Conservation (phyloP, 306 rosid species). For the Rosa lucieae region DNA sequence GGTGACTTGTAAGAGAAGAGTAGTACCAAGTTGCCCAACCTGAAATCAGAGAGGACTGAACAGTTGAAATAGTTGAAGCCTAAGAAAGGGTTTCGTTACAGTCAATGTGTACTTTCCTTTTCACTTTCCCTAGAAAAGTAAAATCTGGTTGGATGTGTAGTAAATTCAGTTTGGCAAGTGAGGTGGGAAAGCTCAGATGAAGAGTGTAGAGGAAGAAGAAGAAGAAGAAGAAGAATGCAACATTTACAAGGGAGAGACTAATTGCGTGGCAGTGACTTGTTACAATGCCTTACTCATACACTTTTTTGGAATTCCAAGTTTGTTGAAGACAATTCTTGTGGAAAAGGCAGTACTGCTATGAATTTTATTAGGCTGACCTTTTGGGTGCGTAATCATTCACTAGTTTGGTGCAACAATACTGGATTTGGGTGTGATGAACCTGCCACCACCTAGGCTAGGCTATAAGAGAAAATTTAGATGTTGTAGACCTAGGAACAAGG, state of each 20-base stretch:
- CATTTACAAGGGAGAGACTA: not conserved
- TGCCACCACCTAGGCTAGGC: not conserved
- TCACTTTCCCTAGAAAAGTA: not conserved
- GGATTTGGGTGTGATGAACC: not conserved
- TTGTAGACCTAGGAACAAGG: not conserved
- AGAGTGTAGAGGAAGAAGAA: not conserved
- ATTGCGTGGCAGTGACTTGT: slow-evolving; percentile 6
- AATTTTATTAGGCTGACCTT: not conserved
- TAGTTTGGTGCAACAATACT: slow-evolving; percentile 9
- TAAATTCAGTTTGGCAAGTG: slow-evolving; percentile 11
- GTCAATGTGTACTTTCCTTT: not conserved
- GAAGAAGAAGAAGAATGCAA: not conserved
- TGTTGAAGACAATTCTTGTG: not conserved
- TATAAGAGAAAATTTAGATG: not conserved
- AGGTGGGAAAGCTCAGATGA: slow-evolving; percentile 8
- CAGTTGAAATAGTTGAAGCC: not conserved
- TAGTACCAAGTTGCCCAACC: slow-evolving; percentile 1
- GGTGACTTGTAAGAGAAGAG: not conserved
- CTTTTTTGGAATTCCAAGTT: slow-evolving; percentile 2
- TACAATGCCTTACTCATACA: not conserved
- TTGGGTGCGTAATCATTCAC: not conserved
- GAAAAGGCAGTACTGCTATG: not conserved
- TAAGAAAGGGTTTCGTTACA: not conserved
- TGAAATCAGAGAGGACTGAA: not conserved
- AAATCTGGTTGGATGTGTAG: not conserved